Evolutionary conservation across 192 early-diverging fungal genomes (phyloP), one percentile per base, ranked within the genome.

Genomic region (Coemansia sp.): DNA sequence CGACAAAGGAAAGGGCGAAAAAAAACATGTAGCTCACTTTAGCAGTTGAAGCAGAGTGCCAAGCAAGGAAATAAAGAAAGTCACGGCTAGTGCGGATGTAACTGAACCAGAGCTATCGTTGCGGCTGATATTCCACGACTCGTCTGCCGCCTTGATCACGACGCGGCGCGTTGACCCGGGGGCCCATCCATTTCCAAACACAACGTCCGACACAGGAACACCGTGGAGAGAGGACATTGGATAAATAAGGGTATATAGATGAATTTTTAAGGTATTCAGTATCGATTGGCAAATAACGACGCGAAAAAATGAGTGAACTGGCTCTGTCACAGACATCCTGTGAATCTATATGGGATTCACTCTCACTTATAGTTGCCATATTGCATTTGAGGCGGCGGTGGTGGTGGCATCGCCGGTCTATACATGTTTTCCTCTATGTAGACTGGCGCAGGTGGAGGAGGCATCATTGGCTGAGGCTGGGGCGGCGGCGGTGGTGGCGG

Each of bases 161-260:
- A 70, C 45, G 27, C 73, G 72, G 17, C 77, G 77, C 7, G 69
- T 51, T 12, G 73, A 80, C 10, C 71, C 77, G 19, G 77, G 77
- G 2, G 37, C 46, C 77, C 77, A 80, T 15, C 77, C 77, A 39
- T 80, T 80, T 19, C 68, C 77, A 58, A 80, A 75, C n/a, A 72
- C 57, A 38, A 65, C 64, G 63, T 80, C 77, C 5, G 77, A 60
- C 0, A 48, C 73, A 37, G 60, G 51, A 17, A 66, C 61, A 25
- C 51, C 36, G 53, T 48, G 34, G 0, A 70, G 53, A 0, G 63
- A 59, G 32, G 64, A 67, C 71, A 73, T 73, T 46, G 58, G 58
- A 10, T 45, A 17, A n/a, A 45, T 45, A 5, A 45, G 42, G 17
- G 17, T 45, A n/a, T 45, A 45, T 17, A 17, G 42, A 17, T 17